These are phyloP conservation scores for Lactarius pseudohatsudake DNA, from an alignment of 768 basidiomycete species.

Conservation along the genomic window DNA sequence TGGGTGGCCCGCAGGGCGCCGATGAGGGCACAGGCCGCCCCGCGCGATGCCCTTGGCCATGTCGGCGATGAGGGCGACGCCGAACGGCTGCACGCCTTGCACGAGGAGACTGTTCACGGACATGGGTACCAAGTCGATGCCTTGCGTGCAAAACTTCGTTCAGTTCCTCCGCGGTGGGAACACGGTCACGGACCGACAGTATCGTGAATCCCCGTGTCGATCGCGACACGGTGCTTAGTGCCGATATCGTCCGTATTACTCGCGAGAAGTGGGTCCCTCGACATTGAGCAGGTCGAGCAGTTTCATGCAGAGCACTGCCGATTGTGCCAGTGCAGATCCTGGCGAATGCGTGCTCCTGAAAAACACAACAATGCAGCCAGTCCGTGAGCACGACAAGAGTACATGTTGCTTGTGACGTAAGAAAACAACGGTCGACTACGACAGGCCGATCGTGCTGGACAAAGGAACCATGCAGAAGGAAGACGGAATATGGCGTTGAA, in stretches of 20 bases:
- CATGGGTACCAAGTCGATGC: constrained; percentile 98
- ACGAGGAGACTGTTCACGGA: constrained; percentile 97
- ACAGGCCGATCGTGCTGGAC: constrained; percentile 78
- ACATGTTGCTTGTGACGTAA: too few species aligned
- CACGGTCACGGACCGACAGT: constrained; percentile 62
- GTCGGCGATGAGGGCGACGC: constrained; percentile 74
- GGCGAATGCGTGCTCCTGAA: too few species aligned
- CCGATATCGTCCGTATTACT: constrained; percentile 98
- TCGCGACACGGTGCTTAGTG: constrained; percentile 86
- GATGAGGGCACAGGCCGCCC: constrained; percentile 92
- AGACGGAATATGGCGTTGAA: constrained; percentile 54
- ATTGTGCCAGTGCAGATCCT: too few species aligned
- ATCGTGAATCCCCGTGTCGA: constrained; percentile 84
- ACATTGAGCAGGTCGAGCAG: too few species aligned
- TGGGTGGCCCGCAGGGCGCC: constrained; percentile 41
- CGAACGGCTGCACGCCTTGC: constrained; percentile 94
- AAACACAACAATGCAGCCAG: too few species aligned
- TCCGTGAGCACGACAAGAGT: too few species aligned
- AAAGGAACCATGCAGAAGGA: constrained; percentile 53
- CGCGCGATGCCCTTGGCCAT: constrained; percentile 92
- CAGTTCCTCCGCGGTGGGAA: constrained; percentile 6
- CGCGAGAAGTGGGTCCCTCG: constrained; percentile 85
- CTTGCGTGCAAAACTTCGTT: constrained; percentile 39
- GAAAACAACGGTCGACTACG: constrained; percentile 51
- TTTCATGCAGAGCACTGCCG: too few species aligned